Conservation (phyloP, 2,329 filamentous ascomycete genomes). For the Cercospora sp. region DNA sequence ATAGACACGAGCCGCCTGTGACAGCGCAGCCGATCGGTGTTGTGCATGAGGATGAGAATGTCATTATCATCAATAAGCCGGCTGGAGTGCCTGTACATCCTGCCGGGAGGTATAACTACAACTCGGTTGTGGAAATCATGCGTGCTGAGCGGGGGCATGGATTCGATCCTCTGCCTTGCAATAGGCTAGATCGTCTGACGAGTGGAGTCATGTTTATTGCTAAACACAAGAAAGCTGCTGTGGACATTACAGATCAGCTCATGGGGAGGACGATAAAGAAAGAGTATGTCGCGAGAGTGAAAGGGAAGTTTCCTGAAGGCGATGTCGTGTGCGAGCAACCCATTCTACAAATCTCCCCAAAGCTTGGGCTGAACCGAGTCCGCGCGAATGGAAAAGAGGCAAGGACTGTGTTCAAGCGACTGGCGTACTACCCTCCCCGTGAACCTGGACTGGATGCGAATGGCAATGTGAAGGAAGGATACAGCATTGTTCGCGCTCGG, state of each 20-base stretch:
- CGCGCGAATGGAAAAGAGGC: conserved; percentile 88
- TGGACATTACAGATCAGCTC: conserved; percentile 74
- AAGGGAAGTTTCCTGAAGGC: conserved; percentile 86
- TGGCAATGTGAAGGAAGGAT: conserved; percentile 54
- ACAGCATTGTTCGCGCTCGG: conserved; percentile 91
- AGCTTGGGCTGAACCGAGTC: conserved; percentile 91
- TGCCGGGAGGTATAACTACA: conserved; percentile 92
- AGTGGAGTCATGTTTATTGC: conserved; percentile 98
- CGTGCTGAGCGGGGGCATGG: conserved; percentile 66
- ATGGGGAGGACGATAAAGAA: conserved; percentile 81
- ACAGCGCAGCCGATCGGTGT: conserved; percentile 76
- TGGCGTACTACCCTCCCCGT: conserved; percentile 79
- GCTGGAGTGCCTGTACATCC: conserved; percentile 93
- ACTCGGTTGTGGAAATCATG: conserved; percentile 92
- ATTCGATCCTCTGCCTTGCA: conserved; percentile 72
- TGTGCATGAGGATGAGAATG: conserved; percentile 86
- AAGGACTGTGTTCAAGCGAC: conserved; percentile 82
- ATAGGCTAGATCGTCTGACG: conserved; percentile 89
- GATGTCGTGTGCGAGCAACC: conserved; percentile 92
- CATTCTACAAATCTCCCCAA: conserved; percentile 90
- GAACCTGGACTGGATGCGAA: conserved; percentile 21
- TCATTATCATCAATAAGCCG: conserved; percentile 97
- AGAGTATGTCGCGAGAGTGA: conserved; percentile 90
- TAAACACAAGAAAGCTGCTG: conserved; percentile 79
- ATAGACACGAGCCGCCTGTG: conserved; percentile 93